Evolutionary conservation across 352 stramenopile genomes (phyloP).

Genomic region (Pythium grandisporangium): DNA sequence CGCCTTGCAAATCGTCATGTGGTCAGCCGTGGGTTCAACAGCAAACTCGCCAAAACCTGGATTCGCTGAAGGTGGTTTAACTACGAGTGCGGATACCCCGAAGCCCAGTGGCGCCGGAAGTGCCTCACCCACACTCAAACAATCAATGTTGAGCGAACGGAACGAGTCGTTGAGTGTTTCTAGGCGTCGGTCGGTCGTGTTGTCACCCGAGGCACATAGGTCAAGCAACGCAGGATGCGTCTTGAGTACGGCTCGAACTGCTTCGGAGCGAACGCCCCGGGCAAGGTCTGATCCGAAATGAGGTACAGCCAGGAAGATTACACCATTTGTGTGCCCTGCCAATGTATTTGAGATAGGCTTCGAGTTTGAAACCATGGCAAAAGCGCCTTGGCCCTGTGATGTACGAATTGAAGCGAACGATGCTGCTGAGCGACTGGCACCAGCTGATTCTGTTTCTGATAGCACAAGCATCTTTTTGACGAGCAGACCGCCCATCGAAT

Average conservation of each 20-base stretch:
- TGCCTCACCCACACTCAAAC: constrained; percentile 62
- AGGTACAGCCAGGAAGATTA: constrained; percentile 77
- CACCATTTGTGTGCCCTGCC: constrained; percentile 32
- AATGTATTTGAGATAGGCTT: constrained; percentile 13
- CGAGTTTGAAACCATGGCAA: too few species aligned
- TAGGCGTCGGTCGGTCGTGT: constrained; percentile 41
- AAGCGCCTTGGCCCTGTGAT: too few species aligned
- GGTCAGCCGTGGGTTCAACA: constrained; percentile 45
- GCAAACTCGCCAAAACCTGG: constrained; percentile 63
- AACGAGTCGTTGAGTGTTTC: constrained; percentile 63
- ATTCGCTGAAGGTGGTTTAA: constrained; percentile 67
- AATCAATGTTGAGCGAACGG: constrained; percentile 50
- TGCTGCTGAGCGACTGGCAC: background rate
- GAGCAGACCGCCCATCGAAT: constrained; percentile 83
- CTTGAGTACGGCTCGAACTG: constrained; percentile 60
- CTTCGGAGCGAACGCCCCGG: constrained; percentile 49
- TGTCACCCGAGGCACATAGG: constrained; percentile 39
- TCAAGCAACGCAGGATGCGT: constrained; percentile 70
- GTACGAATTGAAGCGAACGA: constrained; percentile 7
- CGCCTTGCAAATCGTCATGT: constrained; percentile 87
- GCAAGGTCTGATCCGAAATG: constrained; percentile 78
- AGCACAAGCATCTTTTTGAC: constrained; percentile 80
- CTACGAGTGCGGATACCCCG: constrained; percentile 62
- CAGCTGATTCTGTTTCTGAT: constrained; percentile 14
- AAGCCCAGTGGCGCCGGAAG: constrained; percentile 50